Evolutionary conservation across 108 stramenopile genomes (phyloP).

Genomic region (Skeletonema tropicum): DNA sequence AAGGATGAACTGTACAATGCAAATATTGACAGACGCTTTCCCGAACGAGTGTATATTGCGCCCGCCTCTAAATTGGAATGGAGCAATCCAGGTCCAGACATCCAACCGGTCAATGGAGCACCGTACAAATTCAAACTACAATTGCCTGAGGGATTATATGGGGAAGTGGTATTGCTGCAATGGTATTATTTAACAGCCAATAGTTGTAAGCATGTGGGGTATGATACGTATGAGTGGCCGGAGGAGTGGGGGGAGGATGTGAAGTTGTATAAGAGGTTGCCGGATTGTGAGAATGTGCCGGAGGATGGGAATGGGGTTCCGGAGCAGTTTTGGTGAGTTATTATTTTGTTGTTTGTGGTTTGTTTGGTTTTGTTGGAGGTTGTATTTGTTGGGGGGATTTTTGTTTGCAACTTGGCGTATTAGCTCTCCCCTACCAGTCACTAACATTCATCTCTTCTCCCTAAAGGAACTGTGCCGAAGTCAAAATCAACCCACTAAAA

Average conservation of each 20-base stretch:
- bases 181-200: constrained; percentile 84
- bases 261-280: constrained; percentile 15
- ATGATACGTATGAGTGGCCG: constrained; percentile 44
- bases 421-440: too few relatives aligned
- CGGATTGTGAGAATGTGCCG: constrained; percentile 25
- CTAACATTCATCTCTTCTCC: not conserved
- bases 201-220: constrained; percentile 39
- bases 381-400: too few relatives aligned
- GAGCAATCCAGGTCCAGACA: not conserved
- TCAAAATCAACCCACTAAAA: constrained; percentile 21
- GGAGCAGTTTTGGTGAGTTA: constrained; percentile 43
- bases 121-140: constrained; percentile 29
- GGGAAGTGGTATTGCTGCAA: constrained; percentile 65
- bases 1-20: constrained; percentile 55
- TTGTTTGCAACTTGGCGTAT: too few relatives aligned
- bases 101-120: constrained; percentile 6
- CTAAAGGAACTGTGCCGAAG: constrained; percentile 44
- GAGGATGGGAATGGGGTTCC: constrained; percentile 44
- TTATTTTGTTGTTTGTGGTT: not conserved
- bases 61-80: constrained; percentile 24
- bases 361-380: too few relatives aligned
- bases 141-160: constrained; percentile 49
- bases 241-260: constrained; percentile 27
- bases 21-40: constrained; percentile 47
- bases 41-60: constrained; percentile 64